Base-by-base conservation (phyloP, 1,284 basidiomycete species). In the Farysia itapuensis region DNA sequence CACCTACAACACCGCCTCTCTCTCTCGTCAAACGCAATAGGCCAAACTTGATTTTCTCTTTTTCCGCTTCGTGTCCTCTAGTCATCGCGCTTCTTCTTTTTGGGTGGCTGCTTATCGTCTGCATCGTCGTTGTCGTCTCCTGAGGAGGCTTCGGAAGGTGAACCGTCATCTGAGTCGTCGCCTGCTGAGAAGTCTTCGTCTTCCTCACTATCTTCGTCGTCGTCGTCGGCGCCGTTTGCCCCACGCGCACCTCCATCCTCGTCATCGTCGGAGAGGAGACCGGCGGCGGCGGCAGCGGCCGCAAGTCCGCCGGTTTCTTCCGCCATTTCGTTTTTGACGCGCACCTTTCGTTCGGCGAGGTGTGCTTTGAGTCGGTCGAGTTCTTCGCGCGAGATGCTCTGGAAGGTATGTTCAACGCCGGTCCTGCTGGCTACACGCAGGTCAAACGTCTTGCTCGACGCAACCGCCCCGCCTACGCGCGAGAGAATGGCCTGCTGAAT, bases 311-410 rank as follows among this genome's bases (percentile, higher is more conserved):
- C 57, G 4, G 69, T 64, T 15, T 86, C 86, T 71, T 96, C 94
- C 9, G 90, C 87, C 84, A 95, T 92, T 83, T 96, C 92, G 78
- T 93, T 96, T 84, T 97, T 95, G 54, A 95, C 84, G 67, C 86
- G 84, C 61, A 97, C 84, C 78, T 93, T 94, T 81, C 95, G 94
- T 39, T 87, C 86, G 65, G 85, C 85, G 60, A 99, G 80, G 79
- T 89, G 96, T 20, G 83, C 81, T 69, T 91, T 89, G 33, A 91
- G 87, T 6, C 84, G 82, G 51, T 89, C 88, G 65, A 94, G 87
- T 77, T 99, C 95, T 77, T 97, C 95, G 78, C 95, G 93, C 79
- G 88, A 90, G 78, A 99, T 86, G 9, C 89, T 88, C 4, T 88
- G 89, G 79, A 99, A 99, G 22, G 72, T 65, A 36, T 74, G 65